Evolutionary conservation across 345 rosid species (phyloP), one percentile per base, ranked within the genome.

Genomic region (Citrus cavaleriei): DNA sequence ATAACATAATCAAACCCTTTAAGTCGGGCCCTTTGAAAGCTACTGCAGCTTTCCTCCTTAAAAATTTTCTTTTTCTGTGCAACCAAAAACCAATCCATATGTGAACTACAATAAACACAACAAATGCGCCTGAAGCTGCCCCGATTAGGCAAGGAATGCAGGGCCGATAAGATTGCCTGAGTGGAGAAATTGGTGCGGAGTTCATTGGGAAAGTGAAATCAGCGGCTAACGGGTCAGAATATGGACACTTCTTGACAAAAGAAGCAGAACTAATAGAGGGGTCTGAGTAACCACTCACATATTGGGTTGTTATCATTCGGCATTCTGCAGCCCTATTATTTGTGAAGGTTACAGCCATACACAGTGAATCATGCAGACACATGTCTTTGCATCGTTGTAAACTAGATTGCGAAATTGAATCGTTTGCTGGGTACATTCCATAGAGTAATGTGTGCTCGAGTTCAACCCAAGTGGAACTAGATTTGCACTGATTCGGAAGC

Each of bases 341-440:
- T 57, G 70, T 79, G 81, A 87, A 94, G 72, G 98, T 90, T 54
- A 81, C 90, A 25, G 98, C 93, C 0, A 85, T 81, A 79, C 98
- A 94, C 51, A 64, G 28, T n/a, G 83, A 68, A 37, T 90, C 78
- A 46, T 70, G 84, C 16, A 49, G 76, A 87, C 98, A 94, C 63
- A 82, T 63, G 70, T 38, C 81, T 80, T 86, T 88, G 78, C 98
- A 94, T 78, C 79, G 80, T 80, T 78, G 79, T 65, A 88, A 77
- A 83, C 90, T 92, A 55, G 88, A 65, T 59, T 6, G 74, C 75
- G 51, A 79, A 79, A 86, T 78, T 0, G 81, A 75, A 77, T 86
- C 91, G 58, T 87, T 86, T n/a, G 88, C 90, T 2, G 98, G 97
- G 79, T 91, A 94, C 32, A 91, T 75, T 74, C 90, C 93, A 63